phyloP scores from a whole-genome alignment of 768 basidiomycete genomes.

The Pleurotus citrinopileatus region DNA sequence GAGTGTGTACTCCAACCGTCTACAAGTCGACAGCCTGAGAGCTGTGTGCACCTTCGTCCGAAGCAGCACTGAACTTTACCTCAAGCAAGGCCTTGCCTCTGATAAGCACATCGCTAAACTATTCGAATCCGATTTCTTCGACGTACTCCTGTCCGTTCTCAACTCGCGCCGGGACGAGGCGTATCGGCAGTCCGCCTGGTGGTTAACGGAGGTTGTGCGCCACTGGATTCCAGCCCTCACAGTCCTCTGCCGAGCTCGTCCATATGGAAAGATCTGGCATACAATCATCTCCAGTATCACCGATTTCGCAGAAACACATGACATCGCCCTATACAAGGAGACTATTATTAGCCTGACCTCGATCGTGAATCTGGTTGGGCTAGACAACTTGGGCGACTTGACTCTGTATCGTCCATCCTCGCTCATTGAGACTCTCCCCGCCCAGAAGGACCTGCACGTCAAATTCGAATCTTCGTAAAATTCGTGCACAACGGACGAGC shows the following conservation, averaged over 20 bases:
- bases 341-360: background rate
- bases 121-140: constrained; percentile 37
- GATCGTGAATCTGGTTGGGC: background rate
- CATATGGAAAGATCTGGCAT: constrained; percentile 29
- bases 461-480: no score
- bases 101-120: constrained; percentile 23
- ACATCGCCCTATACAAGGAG: background rate
- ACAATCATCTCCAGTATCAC: constrained; percentile 19
- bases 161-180: constrained; percentile 17
- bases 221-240: constrained; percentile 36
- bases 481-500: no score
- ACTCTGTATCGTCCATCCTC: background rate
- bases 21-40: constrained; percentile 37
- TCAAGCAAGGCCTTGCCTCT: constrained; percentile 10
- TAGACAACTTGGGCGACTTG: background rate
- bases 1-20: constrained; percentile 32
- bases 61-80: constrained; percentile 21
- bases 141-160: constrained; percentile 28
- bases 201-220: constrained; percentile 34
- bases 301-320: background rate
- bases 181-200: constrained; percentile 23
- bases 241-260: constrained; percentile 28
- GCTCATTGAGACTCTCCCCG: background rate
- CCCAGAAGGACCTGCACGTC: background rate
- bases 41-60: constrained; percentile 33